Conservation (phyloP, 1,139 yeast species). For the Groenewaldozyma sp. region DNA sequence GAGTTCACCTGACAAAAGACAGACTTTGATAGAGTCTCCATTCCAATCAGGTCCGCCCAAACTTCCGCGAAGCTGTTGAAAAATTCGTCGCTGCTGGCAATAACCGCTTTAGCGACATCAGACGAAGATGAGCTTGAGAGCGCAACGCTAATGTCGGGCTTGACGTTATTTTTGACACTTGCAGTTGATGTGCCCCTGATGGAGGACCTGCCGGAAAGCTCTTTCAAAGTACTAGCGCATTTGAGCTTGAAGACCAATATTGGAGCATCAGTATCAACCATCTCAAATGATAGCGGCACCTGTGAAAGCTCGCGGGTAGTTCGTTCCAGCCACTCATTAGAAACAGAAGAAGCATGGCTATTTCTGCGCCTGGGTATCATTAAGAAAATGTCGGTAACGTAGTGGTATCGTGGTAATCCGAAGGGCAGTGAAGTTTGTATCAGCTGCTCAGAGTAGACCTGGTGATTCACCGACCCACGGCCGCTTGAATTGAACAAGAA, state of each 20-base stretch:
- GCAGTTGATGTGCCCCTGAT: neutral
- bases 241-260: constrained; percentile 17
- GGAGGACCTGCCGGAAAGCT: constrained; percentile 3
- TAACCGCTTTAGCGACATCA: constrained; percentile 20
- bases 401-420: constrained; percentile 18
- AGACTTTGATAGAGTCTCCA: constrained; percentile 16
- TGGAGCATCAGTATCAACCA: constrained; percentile 13
- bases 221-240: constrained; percentile 11
- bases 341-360: neutral
- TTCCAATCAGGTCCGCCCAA: constrained; percentile 19
- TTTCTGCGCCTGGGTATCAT: constrained; percentile 16
- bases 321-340: constrained; percentile 2
- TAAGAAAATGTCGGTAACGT: constrained; percentile 16
- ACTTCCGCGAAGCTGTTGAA: constrained; percentile 21
- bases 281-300: constrained; percentile 16
- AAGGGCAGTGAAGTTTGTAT: constrained; percentile 20
- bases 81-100: constrained; percentile 17
- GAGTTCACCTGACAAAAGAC: constrained; percentile 21
- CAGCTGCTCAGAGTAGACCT: constrained; percentile 10
- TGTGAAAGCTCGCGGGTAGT: constrained; percentile 6
- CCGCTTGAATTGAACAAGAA: constrained; percentile 19
- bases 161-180: constrained; percentile 10
- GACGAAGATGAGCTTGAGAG: constrained; percentile 11
- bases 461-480: constrained; percentile 1
- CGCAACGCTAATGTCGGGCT: constrained; percentile 14